Conservation (phyloP, 352 stramenopile genomes). For the Lagenidium sp. region DNA sequence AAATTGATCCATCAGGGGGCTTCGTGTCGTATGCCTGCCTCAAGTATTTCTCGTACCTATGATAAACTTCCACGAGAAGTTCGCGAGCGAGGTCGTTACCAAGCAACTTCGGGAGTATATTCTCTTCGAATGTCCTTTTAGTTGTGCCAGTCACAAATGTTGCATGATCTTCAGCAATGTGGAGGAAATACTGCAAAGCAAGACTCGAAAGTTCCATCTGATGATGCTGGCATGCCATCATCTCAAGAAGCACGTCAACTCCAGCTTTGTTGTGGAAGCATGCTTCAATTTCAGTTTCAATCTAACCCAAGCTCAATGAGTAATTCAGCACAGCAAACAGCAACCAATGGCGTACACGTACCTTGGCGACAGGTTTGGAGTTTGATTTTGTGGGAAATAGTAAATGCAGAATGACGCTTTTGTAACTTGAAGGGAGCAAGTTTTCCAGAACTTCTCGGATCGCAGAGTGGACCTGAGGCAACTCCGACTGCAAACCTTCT, state of each 20-base stretch:
- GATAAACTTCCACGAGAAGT: conserved; percentile 62
- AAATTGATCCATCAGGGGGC: no score
- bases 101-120: conserved; percentile 52
- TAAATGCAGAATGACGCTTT: conserved; percentile 59
- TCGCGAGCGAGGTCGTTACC: conserved; percentile 57
- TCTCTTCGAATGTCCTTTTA: conserved; percentile 32
- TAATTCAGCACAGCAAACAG: no score
- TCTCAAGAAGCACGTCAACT: conserved; percentile 57
- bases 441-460: conserved; percentile 84
- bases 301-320: conserved; percentile 22
- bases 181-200: conserved; percentile 75
- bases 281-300: conserved; percentile 39
- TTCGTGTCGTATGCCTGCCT: no score
- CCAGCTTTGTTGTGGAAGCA: conserved; percentile 37
- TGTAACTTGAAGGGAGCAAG: conserved; percentile 60
- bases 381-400: conserved; percentile 50
- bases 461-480: conserved; percentile 60
- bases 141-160: conserved; percentile 23
- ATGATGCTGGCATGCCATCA: conserved; percentile 52
- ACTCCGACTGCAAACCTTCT: conserved; percentile 66
- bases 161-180: conserved; percentile 53
- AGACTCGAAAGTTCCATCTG: conserved; percentile 62
- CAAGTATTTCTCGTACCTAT: conserved; percentile 22
- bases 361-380: conserved; percentile 51
- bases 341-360: no score